Conservation (phyloP, 129 eudicot genomes). For the Glebionis coronaria region DNA sequence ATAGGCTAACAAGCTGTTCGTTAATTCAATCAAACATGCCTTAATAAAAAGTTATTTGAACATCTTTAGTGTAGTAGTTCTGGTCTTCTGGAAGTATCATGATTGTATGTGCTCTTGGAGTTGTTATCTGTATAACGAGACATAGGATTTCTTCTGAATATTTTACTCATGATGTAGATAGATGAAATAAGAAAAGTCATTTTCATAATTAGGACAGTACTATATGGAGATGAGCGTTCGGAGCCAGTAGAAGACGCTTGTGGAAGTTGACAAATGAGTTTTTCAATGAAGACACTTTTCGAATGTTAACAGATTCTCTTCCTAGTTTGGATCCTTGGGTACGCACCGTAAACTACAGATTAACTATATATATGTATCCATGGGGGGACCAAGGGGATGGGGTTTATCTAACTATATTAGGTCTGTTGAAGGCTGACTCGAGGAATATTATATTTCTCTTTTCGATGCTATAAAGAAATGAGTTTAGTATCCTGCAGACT, state of each 20-base stretch:
- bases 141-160: not conserved
- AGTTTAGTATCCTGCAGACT: conserved; percentile 40
- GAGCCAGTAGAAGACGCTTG: conserved; percentile 47
- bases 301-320: too few relatives aligned
- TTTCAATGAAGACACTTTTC: conserved; percentile 39
- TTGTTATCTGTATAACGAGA: not conserved
- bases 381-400: conserved; percentile 7
- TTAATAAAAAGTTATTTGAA: too few relatives aligned
- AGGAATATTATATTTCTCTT: conserved; percentile 7
- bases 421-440: not conserved
- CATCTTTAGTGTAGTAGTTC: too few relatives aligned
- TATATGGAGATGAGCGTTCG: conserved; percentile 41
- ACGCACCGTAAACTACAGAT: not conserved
- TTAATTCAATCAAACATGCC: too few relatives aligned
- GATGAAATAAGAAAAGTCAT: conserved; percentile 41
- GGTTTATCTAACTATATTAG: conserved; percentile 9
- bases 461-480: conserved; percentile 29
- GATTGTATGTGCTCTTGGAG: not conserved
- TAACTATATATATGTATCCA: conserved; percentile 13
- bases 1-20: too few relatives aligned
- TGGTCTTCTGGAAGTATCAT: not conserved
- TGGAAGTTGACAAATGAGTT: conserved; percentile 47
- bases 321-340: conserved; percentile 53
- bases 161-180: conserved; percentile 30
- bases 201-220: conserved; percentile 44